phyloP scores from a whole-genome alignment of 352 stramenopile genomes.

The Phytophthora pistaciae region DNA sequence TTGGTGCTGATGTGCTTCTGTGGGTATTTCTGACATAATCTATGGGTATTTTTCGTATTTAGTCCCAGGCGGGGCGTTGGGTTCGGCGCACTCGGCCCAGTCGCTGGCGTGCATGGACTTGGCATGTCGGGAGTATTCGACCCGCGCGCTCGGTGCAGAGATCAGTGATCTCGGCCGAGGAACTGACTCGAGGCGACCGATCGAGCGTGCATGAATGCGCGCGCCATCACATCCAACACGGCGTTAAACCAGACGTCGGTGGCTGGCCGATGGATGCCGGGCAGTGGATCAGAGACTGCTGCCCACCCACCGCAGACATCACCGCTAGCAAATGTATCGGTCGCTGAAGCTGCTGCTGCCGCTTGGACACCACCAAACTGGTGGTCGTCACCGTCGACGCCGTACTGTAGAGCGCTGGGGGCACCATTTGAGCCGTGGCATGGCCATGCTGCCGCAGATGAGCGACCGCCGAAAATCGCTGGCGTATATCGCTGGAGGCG shows the following conservation, averaged over 20 bases:
- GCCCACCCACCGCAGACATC: neutral
- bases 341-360: neutral
- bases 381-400: neutral
- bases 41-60: too few relatives aligned
- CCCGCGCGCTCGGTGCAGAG: neutral
- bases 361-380: too few relatives aligned
- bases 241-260: constrained; percentile 18
- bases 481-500: constrained; percentile 2
- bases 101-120: constrained; percentile 31
- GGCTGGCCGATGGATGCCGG: neutral
- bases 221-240: constrained; percentile 15
- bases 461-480: constrained; percentile 32
- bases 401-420: neutral
- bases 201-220: constrained; percentile 19
- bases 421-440: neutral
- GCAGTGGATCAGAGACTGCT: neutral
- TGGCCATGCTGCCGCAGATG: neutral
- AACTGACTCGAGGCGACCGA: constrained; percentile 17
- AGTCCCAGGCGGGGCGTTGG: neutral
- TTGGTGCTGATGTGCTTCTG: too few relatives aligned
- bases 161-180: constrained; percentile 6
- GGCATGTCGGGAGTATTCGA: constrained; percentile 33
- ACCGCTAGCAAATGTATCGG: neutral
- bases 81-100: constrained; percentile 14
- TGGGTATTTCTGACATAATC: too few relatives aligned